phyloP scores from a whole-genome alignment of 2,329 filamentous ascomycete species.

The Xylariaceae sp. region DNA sequence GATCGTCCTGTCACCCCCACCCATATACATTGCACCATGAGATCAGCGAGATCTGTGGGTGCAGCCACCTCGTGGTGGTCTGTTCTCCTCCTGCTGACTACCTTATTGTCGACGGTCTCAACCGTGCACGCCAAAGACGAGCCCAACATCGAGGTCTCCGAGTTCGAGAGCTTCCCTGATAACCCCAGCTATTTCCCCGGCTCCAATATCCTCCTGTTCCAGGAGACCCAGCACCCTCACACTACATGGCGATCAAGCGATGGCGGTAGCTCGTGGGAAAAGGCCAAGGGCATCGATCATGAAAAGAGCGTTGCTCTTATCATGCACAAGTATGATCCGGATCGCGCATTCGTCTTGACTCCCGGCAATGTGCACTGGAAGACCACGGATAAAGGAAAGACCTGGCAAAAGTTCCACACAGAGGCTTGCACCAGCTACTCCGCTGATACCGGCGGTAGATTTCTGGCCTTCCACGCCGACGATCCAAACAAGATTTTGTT shows the following conservation, averaged over 20 bases:
- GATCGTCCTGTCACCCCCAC: slow-evolving; percentile 35
- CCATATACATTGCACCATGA: slow-evolving; percentile 46
- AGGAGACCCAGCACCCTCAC: slow-evolving; percentile 53
- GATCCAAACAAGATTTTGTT: slow-evolving; percentile 84
- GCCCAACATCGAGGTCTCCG: slow-evolving; percentile 59
- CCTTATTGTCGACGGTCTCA: slow-evolving; percentile 25
- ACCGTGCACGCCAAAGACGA: slow-evolving; percentile 51
- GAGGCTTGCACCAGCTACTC: slow-evolving; percentile 52
- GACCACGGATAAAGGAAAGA: slow-evolving; percentile 75
- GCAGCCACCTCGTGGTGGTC: slow-evolving; percentile 40
- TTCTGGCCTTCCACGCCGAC: slow-evolving; percentile 73
- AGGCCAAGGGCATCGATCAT: slow-evolving; percentile 58
- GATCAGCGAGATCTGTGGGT: slow-evolving; percentile 43
- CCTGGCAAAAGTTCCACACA: slow-evolving; percentile 70
- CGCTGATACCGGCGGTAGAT: slow-evolving; percentile 37
- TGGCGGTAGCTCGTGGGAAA: slow-evolving; percentile 72
- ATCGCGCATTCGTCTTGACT: slow-evolving; percentile 77
- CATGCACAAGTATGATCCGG: slow-evolving; percentile 72
- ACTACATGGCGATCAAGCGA: slow-evolving; percentile 74
- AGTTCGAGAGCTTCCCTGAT: slow-evolving; percentile 61
- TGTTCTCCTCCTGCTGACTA: slow-evolving; percentile 34
- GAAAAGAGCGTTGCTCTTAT: slow-evolving; percentile 58
- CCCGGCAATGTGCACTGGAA: slow-evolving; percentile 67
- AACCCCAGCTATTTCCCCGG: slow-evolving; percentile 88
- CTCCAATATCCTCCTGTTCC: slow-evolving; percentile 73